A percentile compares a stretch with the other conserved stretches of the same genome.
Conservation (phyloP, 2,329 filamentous ascomycete species). For the Penicillium hesseltinei region DNA sequence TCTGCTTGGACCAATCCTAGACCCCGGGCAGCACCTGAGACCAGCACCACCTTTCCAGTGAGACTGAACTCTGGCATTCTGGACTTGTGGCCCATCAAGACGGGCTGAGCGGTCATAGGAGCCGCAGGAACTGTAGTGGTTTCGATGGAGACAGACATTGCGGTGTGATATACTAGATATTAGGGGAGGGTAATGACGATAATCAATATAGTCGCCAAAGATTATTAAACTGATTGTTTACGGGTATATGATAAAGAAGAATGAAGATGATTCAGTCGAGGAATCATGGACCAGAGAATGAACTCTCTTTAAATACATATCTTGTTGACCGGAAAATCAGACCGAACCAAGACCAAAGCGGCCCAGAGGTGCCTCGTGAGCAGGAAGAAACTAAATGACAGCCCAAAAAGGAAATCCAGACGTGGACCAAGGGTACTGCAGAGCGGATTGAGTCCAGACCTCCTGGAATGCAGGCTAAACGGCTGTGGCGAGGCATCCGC, state of each 20-base stretch:
- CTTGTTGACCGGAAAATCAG: neutral
- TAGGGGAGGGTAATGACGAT: conserved; percentile 12
- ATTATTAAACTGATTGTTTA: neutral
- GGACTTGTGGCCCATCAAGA: conserved; percentile 33
- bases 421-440: conserved; percentile 1
- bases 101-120: conserved; percentile 29
- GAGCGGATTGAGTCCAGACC: neutral
- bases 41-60: conserved; percentile 65
- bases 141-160: conserved; percentile 38
- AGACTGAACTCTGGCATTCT: conserved; percentile 73
- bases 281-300: neutral
- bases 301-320: conserved; percentile 4
- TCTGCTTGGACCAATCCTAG: conserved; percentile 73
- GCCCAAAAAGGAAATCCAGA: conserved; percentile 9
- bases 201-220: neutral
- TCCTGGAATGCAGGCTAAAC: conserved; percentile 2
- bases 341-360: neutral
- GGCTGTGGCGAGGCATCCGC: conserved; percentile 2
- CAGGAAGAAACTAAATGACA: neutral
- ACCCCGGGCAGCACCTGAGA: conserved; percentile 70
- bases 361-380: conserved; percentile 6
- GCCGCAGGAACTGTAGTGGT: conserved; percentile 27
- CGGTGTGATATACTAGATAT: conserved; percentile 1
- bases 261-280: neutral
- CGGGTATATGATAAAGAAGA: neutral